These are phyloP conservation scores for Teratosphaeria destructans DNA, from an alignment of 2,329 filamentous ascomycete genomes.

Conservation along the genomic window DNA sequence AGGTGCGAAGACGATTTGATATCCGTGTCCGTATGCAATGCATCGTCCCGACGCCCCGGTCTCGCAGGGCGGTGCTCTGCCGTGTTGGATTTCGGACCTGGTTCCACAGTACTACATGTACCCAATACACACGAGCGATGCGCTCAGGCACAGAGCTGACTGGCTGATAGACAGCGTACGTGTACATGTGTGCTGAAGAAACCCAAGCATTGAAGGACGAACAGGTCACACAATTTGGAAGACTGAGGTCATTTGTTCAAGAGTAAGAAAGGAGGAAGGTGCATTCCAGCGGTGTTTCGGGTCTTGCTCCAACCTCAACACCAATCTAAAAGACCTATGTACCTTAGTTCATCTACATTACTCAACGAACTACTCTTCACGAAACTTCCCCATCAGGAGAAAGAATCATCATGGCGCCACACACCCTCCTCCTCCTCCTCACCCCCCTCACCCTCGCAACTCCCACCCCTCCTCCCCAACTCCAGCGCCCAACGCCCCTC, in stretches of 20 bases:
- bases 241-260: background rate
- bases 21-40: background rate
- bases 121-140: background rate
- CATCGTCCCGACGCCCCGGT: background rate
- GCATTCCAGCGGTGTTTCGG: background rate
- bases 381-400: too few relatives aligned
- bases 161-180: background rate
- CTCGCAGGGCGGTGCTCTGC: background rate
- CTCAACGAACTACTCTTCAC: too few relatives aligned
- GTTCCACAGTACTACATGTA: background rate
- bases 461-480: background rate
- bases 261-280: background rate
- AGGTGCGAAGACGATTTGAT: too few relatives aligned
- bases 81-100: background rate
- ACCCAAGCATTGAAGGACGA: too few relatives aligned
- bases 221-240: background rate
- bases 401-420: too few relatives aligned
- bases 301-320: background rate
- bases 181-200: background rate
- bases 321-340: background rate
- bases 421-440: too few relatives aligned
- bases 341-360: background rate
- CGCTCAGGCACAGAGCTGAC: background rate
- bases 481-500: background rate
- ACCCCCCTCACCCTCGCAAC: too few relatives aligned